Evolutionary conservation across 176 grass and related monocot genomes (phyloP).

Genomic region (Lolium perenne): DNA sequence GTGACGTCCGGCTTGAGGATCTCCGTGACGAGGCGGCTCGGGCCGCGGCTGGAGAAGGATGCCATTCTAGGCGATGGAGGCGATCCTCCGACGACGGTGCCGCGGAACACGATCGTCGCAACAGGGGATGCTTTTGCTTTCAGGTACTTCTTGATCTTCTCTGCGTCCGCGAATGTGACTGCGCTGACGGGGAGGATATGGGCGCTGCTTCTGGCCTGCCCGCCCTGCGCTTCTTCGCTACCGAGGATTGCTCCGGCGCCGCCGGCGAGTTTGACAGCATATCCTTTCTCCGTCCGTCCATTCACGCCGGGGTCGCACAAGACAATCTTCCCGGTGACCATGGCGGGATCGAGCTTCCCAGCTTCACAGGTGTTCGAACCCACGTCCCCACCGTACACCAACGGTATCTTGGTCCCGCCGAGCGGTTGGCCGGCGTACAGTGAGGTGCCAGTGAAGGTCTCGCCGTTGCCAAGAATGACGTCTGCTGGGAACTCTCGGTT

Average conservation of each 20-base stretch:
- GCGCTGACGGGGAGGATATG: constrained; percentile 19
- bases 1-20: constrained; percentile 61
- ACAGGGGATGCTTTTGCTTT: too few relatives aligned
- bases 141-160: constrained; percentile 6
- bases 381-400: constrained; percentile 43
- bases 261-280: constrained; percentile 50
- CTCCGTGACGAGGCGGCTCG: constrained; percentile 35
- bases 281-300: constrained; percentile 35
- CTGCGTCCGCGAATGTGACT: not conserved
- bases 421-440: constrained; percentile 40
- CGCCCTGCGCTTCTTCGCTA: constrained; percentile 25
- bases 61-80: too few relatives aligned
- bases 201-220: not conserved
- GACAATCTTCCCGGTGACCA: constrained; percentile 56
- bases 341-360: constrained; percentile 24
- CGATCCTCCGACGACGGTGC: too few relatives aligned
- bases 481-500: constrained; percentile 47
- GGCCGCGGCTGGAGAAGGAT: not conserved
- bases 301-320: constrained; percentile 43
- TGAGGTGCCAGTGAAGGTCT: constrained; percentile 29
- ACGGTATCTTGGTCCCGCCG: not conserved
- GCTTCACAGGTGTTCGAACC: constrained; percentile 26
- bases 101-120: too few relatives aligned
- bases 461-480: constrained; percentile 50
- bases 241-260: constrained; percentile 46